Percentiles rank a stretch among this genome's conserved stretches.
Evolutionary conservation across 805 yeast genomes (phyloP).

Genomic region (Cyberlindnera subsufficiens): DNA sequence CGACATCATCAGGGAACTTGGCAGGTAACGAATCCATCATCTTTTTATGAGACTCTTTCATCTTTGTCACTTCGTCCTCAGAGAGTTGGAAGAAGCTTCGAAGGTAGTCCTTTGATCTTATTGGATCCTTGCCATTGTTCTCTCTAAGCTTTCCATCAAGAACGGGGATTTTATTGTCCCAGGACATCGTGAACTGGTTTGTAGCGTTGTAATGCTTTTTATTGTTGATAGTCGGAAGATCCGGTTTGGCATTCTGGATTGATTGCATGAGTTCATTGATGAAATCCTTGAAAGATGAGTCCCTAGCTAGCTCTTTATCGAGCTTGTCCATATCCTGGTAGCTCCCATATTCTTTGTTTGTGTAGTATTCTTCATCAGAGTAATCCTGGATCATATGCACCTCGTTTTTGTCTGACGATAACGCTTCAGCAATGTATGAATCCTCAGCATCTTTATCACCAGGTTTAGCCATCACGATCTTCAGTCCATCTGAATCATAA

Average conservation of each 20-base stretch:
- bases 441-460: conserved; percentile 6
- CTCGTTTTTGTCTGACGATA: conserved; percentile 2
- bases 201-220: conserved; percentile 17
- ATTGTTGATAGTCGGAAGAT: conserved; percentile 15
- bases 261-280: conserved; percentile 13
- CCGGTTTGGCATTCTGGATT: conserved; percentile 15
- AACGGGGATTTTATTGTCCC: conserved; percentile 20
- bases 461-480: conserved; percentile 9
- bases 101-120: conserved; percentile 20
- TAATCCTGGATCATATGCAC: conserved; percentile 11
- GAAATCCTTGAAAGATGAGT: conserved; percentile 12
- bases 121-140: conserved; percentile 18
- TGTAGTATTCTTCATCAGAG: conserved; percentile 16
- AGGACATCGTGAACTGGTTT: conserved; percentile 9
- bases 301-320: conserved; percentile 9
- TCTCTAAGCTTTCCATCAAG: conserved; percentile 21
- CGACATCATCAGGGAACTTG: conserved; percentile 32
- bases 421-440: conserved; percentile 1
- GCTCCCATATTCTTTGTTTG: conserved; percentile 10
- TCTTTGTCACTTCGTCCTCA: conserved; percentile 9
- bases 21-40: conserved; percentile 31
- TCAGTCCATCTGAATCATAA: conserved; percentile 5
- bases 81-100: conserved; percentile 13
- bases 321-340: conserved; percentile 6
- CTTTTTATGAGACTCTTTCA: conserved; percentile 17